Percentiles rank a stretch among this genome's conserved stretches.
These are phyloP conservation scores for Dictyostelium capitatum DNA, from an alignment of 78 protist genomes.

Conservation along the genomic window DNA sequence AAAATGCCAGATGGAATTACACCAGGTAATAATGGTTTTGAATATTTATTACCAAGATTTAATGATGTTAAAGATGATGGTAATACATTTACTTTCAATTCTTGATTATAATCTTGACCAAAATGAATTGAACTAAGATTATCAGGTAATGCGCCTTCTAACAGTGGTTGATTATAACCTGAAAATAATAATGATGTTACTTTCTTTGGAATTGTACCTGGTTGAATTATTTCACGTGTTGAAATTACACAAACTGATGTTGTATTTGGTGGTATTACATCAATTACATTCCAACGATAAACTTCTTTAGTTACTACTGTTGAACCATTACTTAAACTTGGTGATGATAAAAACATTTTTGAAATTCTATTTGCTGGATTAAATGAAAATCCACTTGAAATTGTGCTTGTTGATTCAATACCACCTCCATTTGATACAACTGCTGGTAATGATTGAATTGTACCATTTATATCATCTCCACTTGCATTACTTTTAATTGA, in stretches of 20 bases:
- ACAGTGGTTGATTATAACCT: neutral
- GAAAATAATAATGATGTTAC: slow-evolving; percentile 8
- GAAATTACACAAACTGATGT: neutral
- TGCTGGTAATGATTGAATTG: slow-evolving; percentile 1
- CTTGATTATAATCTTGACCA: neutral
- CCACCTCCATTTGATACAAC: no score
- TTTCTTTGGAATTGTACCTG: slow-evolving; percentile 28
- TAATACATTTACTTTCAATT: neutral
- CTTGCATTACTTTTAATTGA: neutral
- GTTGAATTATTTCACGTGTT: neutral
- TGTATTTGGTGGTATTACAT: slow-evolving; percentile 10
- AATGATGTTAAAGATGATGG: neutral
- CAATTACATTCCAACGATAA: neutral
- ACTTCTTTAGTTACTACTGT: neutral
- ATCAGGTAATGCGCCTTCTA: neutral
- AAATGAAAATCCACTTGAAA: neutral
- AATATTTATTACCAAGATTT: neutral
- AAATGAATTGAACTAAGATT: neutral
- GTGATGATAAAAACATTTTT: slow-evolving; percentile 1
- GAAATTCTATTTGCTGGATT: neutral
- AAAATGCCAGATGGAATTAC: slow-evolving; percentile 30
- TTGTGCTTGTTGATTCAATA: neutral
- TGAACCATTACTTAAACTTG: neutral
- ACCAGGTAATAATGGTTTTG: slow-evolving; percentile 8
- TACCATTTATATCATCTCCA: neutral